Evolutionary conservation across 2,329 filamentous ascomycete species (phyloP).

Genomic region (Colletotrichum navitas): DNA sequence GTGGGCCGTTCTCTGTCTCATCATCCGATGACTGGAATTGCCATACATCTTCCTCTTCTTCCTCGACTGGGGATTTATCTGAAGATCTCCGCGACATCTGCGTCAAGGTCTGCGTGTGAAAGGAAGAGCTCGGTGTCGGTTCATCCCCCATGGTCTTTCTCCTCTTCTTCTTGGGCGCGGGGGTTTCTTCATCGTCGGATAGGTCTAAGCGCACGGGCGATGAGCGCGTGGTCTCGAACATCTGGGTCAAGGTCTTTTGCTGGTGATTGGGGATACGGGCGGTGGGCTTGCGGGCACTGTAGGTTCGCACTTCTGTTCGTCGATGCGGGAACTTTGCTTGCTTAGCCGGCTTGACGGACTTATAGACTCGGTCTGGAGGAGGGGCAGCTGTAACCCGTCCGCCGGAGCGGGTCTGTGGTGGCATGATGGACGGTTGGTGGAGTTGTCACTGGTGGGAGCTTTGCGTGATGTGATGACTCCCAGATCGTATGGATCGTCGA

Average conservation of each 20-base stretch:
- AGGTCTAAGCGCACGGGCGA: conserved; percentile 41
- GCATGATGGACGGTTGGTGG: conserved; percentile 46
- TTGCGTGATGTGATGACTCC: conserved; percentile 1
- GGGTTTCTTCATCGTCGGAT: conserved; percentile 47
- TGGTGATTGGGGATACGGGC: conserved; percentile 31
- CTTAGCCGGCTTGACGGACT: conserved; percentile 53
- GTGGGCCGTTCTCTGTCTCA: conserved; percentile 47
- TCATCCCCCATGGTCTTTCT: conserved; percentile 51
- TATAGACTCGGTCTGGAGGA: conserved; percentile 54
- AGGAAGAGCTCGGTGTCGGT: conserved; percentile 47
- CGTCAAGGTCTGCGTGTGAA: conserved; percentile 59
- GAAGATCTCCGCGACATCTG: conserved; percentile 58
- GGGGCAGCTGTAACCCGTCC: conserved; percentile 47
- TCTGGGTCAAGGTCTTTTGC: conserved; percentile 60
- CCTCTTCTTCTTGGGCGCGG: conserved; percentile 33
- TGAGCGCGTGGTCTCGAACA: conserved; percentile 53
- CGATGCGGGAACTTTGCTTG: conserved; percentile 56
- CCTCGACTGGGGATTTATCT: conserved; percentile 48
- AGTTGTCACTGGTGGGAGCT: conserved; percentile 1
- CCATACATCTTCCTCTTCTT: conserved; percentile 33
- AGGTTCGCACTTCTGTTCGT: conserved; percentile 52
- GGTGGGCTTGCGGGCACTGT: conserved; percentile 45
- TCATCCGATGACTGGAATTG: conserved; percentile 56
- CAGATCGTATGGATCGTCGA: neutral
- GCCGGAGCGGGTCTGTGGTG: conserved; percentile 55